Evolutionary conservation across 2,329 filamentous ascomycete species (phyloP).

Genomic region (Plectosphaerella plurivora): DNA sequence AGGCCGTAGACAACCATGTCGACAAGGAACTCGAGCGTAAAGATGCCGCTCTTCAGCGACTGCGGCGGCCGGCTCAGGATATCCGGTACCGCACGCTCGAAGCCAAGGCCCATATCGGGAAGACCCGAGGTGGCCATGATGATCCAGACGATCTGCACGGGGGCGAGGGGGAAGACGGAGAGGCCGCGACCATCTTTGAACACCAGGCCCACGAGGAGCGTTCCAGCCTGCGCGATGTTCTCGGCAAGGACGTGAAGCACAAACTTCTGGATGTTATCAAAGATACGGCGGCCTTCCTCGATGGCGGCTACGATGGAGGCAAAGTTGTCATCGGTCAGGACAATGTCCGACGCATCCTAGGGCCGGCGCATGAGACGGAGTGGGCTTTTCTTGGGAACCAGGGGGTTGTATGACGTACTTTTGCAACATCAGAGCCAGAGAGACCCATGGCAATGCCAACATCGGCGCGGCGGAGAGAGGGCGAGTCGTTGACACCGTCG

Average conservation of each 20-base stretch:
- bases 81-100: constrained; percentile 58
- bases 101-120: constrained; percentile 64
- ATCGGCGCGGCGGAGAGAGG: constrained; percentile 58
- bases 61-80: constrained; percentile 57
- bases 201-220: constrained; percentile 57
- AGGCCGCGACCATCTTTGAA: constrained; percentile 57
- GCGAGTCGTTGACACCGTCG: constrained; percentile 63
- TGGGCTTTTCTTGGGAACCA: too few species aligned
- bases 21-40: constrained; percentile 53
- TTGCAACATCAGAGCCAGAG: constrained; percentile 60
- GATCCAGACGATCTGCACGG: constrained; percentile 66
- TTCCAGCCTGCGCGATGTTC: constrained; percentile 60
- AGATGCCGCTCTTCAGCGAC: constrained; percentile 37
- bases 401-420: constrained; percentile 4
- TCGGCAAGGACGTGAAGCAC: constrained; percentile 55
- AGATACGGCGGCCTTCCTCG: constrained; percentile 60
- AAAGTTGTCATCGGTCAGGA: constrained; percentile 64
- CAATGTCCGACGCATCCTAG: constrained; percentile 54
- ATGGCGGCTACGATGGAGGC: constrained; percentile 60
- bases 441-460: constrained; percentile 64
- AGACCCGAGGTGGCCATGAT: constrained; percentile 66
- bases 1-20: constrained; percentile 58
- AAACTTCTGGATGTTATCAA: constrained; percentile 64
- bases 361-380: not conserved
- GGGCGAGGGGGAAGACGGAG: constrained; percentile 62